Percentiles rank a stretch among this genome's conserved stretches.
Conservation (phyloP, 23 red algal genomes). For the Gracilaria gracilis region DNA sequence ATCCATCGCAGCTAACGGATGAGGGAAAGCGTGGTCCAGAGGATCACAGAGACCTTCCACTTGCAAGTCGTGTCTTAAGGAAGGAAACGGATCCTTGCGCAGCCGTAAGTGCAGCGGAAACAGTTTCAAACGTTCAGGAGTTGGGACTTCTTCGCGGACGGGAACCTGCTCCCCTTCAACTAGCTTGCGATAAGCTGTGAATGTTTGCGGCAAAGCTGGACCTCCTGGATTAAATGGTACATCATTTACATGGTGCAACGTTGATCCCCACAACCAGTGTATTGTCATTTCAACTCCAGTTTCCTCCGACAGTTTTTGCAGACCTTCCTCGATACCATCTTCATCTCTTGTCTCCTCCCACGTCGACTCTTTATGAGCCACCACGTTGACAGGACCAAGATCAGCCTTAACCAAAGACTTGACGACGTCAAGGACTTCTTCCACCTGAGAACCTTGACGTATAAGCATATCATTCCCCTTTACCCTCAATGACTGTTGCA, state of each 20-base stretch:
- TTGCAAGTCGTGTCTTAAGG: conserved; percentile 40
- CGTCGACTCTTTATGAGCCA: conserved; percentile 77
- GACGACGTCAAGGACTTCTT: conserved; percentile 62
- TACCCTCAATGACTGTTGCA: conserved; percentile 47
- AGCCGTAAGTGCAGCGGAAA: conserved; percentile 58
- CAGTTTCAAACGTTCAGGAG: conserved; percentile 45
- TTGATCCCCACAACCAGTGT: conserved; percentile 70
- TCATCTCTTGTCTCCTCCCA: conserved; percentile 77
- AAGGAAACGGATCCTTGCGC: conserved; percentile 49
- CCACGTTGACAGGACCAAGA: conserved; percentile 49
- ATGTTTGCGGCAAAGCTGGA: conserved; percentile 62
- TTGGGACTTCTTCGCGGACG: conserved; percentile 48
- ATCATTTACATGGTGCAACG: conserved; percentile 85
- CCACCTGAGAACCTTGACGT: conserved; percentile 65
- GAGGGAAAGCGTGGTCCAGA: conserved; percentile 52
- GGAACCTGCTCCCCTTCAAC: conserved; percentile 61
- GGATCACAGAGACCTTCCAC: conserved; percentile 65
- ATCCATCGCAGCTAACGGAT: conserved; percentile 47
- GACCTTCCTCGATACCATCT: conserved; percentile 52
- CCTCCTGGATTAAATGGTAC: conserved; percentile 77
- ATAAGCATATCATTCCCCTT: conserved; percentile 75
- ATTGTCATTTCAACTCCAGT: conserved; percentile 7
- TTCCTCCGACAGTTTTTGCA: conserved; percentile 39
- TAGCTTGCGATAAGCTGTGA: conserved; percentile 79
- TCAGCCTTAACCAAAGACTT: conserved; percentile 34